phyloP scores from a whole-genome alignment of 148 eudicot genomes.

The Rhododendron ovatum region DNA sequence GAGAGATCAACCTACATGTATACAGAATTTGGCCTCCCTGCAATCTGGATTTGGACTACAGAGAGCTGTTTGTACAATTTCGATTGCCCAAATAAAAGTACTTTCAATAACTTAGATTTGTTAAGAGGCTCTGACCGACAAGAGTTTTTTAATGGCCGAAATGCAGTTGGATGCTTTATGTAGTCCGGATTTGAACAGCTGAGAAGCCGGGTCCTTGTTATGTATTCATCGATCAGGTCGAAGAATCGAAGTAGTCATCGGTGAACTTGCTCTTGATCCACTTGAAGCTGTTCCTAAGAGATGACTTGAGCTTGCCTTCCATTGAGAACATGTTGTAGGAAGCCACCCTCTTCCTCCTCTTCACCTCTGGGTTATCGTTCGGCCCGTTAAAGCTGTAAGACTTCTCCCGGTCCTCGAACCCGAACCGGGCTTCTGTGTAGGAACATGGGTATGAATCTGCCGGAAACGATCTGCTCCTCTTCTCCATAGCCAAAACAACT shows the following conservation, averaged over 20 bases:
- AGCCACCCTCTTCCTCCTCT: slow-evolving; percentile 90
- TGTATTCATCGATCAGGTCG: background rate
- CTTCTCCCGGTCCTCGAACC: slow-evolving; percentile 50
- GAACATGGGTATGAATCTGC: slow-evolving; percentile 41
- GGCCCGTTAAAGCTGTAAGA: slow-evolving; percentile 81
- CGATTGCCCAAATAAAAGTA: background rate
- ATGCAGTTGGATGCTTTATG: background rate
- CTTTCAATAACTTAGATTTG: background rate
- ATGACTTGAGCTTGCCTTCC: slow-evolving; percentile 90
- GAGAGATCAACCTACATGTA: background rate
- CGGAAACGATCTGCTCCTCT: slow-evolving; percentile 70
- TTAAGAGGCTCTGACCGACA: background rate
- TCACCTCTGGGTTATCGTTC: slow-evolving; percentile 59
- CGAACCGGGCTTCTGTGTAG: slow-evolving; percentile 53
- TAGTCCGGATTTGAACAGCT: background rate
- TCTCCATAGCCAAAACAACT: slow-evolving; percentile 46
- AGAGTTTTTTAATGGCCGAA: background rate
- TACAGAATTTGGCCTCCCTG: background rate
- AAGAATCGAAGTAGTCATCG: background rate
- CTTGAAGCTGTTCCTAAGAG: slow-evolving; percentile 72
- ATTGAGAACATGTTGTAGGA: slow-evolving; percentile 72
- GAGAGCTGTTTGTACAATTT: background rate
- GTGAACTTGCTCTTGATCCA: slow-evolving; percentile 88
- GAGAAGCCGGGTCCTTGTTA: background rate
- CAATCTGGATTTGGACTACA: background rate